Evolutionary conservation across 2,329 filamentous ascomycete genomes (phyloP).

Genomic region (Lecanicillium sp.): DNA sequence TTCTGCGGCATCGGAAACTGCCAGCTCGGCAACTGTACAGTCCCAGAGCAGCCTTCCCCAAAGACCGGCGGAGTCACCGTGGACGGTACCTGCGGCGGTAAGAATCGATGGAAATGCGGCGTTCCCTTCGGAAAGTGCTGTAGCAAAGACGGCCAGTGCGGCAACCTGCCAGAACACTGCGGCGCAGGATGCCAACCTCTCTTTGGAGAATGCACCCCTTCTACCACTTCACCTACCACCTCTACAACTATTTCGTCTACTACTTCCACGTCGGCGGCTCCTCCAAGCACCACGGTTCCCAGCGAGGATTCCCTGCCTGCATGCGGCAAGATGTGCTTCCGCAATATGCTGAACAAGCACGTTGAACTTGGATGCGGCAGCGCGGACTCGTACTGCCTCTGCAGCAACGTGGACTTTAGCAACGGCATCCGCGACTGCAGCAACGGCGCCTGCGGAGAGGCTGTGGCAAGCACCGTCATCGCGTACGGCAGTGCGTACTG

Average conservation of each 20-base stretch:
- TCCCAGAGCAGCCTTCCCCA: not conserved
- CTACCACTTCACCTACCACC: not conserved
- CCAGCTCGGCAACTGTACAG: slow-evolving; percentile 15
- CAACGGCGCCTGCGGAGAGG: too few relatives aligned
- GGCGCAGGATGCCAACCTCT: not conserved
- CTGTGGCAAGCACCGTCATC: too few relatives aligned
- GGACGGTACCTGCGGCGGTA: slow-evolving; percentile 1
- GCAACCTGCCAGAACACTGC: not conserved
- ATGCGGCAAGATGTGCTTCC: not conserved
- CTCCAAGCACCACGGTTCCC: not conserved
- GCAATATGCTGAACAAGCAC: too few relatives aligned
- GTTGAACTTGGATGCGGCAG: too few relatives aligned
- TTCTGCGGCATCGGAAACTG: slow-evolving; percentile 14
- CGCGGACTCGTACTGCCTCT: too few relatives aligned
- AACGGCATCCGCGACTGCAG: too few relatives aligned
- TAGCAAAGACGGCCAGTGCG: slow-evolving; percentile 1
- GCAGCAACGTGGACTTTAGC: too few relatives aligned
- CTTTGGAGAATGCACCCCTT: not conserved
- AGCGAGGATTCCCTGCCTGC: not conserved
- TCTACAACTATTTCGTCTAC: not conserved
- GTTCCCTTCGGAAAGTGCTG: not conserved
- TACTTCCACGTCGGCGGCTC: not conserved
- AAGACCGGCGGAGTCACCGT: not conserved
- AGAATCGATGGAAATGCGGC: not conserved
- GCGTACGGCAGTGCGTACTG: too few relatives aligned